Evolutionary conservation across 139 green algal species (phyloP).

Genomic region (Haematococcus sp.): DNA sequence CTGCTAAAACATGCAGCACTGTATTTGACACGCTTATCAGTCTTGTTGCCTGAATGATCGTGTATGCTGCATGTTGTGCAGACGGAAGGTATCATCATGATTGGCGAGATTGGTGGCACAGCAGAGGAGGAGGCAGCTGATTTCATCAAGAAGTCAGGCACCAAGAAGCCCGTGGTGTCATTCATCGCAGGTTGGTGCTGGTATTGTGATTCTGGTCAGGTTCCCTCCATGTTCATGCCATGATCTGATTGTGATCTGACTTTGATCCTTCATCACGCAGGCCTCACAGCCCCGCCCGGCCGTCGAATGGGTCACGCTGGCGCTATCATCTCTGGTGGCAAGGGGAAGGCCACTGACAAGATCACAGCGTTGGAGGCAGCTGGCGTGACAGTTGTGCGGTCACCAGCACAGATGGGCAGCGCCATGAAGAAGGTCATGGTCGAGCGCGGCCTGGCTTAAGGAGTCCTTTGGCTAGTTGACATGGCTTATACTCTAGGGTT

Average conservation of each 20-base stretch:
- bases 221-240: conserved; percentile 4
- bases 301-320: conserved; percentile 97
- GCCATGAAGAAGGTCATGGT: conserved; percentile 83
- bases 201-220: background rate
- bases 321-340: conserved; percentile 94
- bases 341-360: conserved; percentile 94
- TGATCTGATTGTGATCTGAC: background rate
- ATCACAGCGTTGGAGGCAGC: conserved; percentile 90
- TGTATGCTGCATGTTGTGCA: conserved; percentile 28
- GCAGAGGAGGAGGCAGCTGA: conserved; percentile 98
- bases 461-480: too few relatives aligned
- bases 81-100: conserved; percentile 99
- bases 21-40: background rate
- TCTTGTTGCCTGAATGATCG: background rate
- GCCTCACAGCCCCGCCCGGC: conserved; percentile 93
- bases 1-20: background rate
- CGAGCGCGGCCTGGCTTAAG: conserved; percentile 67
- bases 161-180: conserved; percentile 95
- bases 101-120: conserved; percentile 97
- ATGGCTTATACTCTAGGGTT: too few relatives aligned
- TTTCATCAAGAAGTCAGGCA: conserved; percentile 84
- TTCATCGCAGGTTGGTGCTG: conserved; percentile 90
- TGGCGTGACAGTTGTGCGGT: conserved; percentile 77
- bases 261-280: conserved; percentile 32
- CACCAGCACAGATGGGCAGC: conserved; percentile 73